Base-by-base conservation (phyloP, 441 rosid species). In the Corymbia citriodora region DNA sequence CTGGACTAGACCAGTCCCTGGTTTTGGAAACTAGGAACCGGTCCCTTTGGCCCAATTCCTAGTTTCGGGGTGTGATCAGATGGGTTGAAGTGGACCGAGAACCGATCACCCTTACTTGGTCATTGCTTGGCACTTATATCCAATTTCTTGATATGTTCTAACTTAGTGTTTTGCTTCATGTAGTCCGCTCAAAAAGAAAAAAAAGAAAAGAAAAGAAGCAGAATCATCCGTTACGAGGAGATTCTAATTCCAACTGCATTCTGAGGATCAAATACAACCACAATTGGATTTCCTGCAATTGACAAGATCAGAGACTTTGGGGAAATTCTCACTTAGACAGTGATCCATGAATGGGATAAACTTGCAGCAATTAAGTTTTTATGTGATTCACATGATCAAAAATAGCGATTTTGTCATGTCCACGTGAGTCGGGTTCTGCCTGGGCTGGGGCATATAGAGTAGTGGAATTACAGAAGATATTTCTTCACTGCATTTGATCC, bases 31-130 rank as follows among this genome's bases (percentile, higher is more conserved):
- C 1, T 6, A 3, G 7, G 25, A 25, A 59, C 1, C 3, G 3
- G n/a, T 59, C 11, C 63, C 65, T 59, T 1, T 59, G 7, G 14
- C 25, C 25, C 11, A n/a, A 11, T 59, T 59, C n/a, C n/a, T 1
- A 59, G 15, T 59, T 59, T 0, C 11, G 65, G 65, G 65, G 65
- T 59, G 65, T 0, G 3, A 59, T 29, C 65, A 0, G 14, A 59
- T 59, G 1, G 3, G 25, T 29, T 29, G 0, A 3, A 59, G 10
- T 59, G 0, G 65, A 59, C 3, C 0, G 25, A 29, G 65, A 59
- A 59, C 14, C 14, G 2, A 1, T 10, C 65, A 25, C 7, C n/a
- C 59, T 29, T 59, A 59, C 14, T 59, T 25, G 65, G 65, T 25
- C n/a, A 59, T 59, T 59, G 65, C 4, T 25, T 3, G 65, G 25